phyloP scores from a whole-genome alignment of 805 yeast genomes.

The Kodamaea leandrae region DNA sequence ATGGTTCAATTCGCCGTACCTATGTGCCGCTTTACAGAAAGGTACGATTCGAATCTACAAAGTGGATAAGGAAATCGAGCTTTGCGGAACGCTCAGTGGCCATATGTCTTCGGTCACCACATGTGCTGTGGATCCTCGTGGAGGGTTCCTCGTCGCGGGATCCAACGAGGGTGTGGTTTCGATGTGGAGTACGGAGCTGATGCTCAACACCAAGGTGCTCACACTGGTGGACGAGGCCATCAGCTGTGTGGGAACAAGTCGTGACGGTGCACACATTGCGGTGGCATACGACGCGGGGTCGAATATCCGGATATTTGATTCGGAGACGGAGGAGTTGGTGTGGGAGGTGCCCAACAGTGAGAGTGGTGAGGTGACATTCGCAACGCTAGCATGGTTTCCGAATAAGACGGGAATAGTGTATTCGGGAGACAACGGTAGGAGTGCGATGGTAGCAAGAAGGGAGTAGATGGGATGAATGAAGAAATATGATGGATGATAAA shows the following conservation, averaged over 20 bases:
- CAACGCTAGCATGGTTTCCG: slow-evolving; percentile 35
- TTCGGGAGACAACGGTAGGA: slow-evolving; percentile 30
- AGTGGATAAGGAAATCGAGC: slow-evolving; percentile 4
- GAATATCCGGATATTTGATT: slow-evolving; percentile 41
- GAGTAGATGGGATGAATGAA: background rate
- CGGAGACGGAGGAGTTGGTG: slow-evolving; percentile 25
- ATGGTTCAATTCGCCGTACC: slow-evolving; percentile 43
- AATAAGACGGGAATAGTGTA: slow-evolving; percentile 30
- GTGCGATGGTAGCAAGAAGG: slow-evolving; percentile 23
- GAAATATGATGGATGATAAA: background rate
- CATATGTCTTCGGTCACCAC: slow-evolving; percentile 53
- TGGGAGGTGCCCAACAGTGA: slow-evolving; percentile 30
- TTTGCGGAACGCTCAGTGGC: slow-evolving; percentile 23
- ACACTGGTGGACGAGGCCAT: slow-evolving; percentile 45
- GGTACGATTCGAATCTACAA: slow-evolving; percentile 41
- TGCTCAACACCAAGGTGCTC: slow-evolving; percentile 36
- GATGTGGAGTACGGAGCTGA: slow-evolving; percentile 44
- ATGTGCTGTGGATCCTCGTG: slow-evolving; percentile 51
- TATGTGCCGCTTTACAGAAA: slow-evolving; percentile 42
- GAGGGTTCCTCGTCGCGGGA: slow-evolving; percentile 50
- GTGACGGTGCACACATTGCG: slow-evolving; percentile 48
- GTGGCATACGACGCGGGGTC: slow-evolving; percentile 43
- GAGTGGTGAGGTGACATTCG: slow-evolving; percentile 27
- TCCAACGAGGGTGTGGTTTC: slow-evolving; percentile 57
- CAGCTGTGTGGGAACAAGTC: slow-evolving; percentile 35